Base-by-base conservation (phyloP, 73 alveolate species). In the Loxodes magnus region DNA sequence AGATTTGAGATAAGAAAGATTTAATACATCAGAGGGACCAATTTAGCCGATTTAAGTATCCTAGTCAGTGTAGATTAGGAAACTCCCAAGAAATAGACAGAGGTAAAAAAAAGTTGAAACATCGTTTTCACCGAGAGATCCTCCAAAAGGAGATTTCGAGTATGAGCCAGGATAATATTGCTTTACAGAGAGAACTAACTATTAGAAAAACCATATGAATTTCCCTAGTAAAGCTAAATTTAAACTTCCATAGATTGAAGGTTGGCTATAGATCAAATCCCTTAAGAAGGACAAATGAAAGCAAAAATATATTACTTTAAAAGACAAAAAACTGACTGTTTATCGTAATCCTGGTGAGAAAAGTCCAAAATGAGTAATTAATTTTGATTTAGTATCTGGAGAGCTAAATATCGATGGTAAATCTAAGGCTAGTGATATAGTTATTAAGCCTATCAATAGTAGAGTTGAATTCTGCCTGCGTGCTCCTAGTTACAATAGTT, bases 391-490 rank as follows among this genome's bases (percentile, higher is more conserved):
- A 24, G 39, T 24, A 14, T 5, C 59, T 0, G 46, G 22, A 10
- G 59, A 46, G 14, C 10, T 46, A n/a, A 20, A 46, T 14, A 23
- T 46, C 6, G 10, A 37, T 2, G 44, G 29, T 9, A 37, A 20
- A 10, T 27, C 41, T 20, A 3, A 17, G 6, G 27, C 50, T 15
- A 22, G 28, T 56, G 55, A 49, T 0, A 16, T 29, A 1, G 0
- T 20, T 0, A 20, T 7, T 3, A 35, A 16, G 6, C 35, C 46
- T 19, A 48, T 25, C 37, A 84, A 84, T 10, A 35, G 55, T 7
- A 49, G 29, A 2, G 35, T 78, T 17, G 46, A 5, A 37, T 70
- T 76, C 26, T 3, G 21, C 24, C 46, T 76, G 21, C 58, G 56
- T 23, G 72, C 84, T 2, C 51, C 43, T 19, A 54, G 29, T 17